A percentile compares a stretch with the other conserved stretches of the same genome.
phyloP scores from a whole-genome alignment of 176 grass and related monocot genomes.

The Oryza meyeriana region DNA sequence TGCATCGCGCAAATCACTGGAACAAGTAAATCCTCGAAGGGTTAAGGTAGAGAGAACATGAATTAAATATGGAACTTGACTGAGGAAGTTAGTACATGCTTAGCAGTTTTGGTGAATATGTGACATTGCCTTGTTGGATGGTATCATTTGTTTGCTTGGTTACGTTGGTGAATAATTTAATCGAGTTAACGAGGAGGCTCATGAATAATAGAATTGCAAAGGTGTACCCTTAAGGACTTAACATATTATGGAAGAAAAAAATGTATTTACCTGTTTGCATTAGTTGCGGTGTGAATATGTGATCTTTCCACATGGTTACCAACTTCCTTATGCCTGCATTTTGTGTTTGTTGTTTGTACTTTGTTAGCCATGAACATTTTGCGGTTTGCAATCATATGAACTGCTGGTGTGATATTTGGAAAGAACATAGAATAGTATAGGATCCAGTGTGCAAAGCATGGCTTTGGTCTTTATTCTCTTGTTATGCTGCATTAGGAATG shows the following conservation, averaged over 20 bases:
- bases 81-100: neutral
- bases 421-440: neutral
- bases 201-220: neutral
- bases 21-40: neutral
- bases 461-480: slow-evolving; percentile 22
- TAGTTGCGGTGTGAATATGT: neutral
- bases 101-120: no score
- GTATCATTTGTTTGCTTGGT: neutral
- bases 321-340: neutral
- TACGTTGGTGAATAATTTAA: neutral
- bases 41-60: neutral
- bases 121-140: neutral
- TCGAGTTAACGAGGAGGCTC: neutral
- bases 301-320: neutral
- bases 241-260: neutral
- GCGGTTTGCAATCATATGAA: neutral
- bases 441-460: neutral
- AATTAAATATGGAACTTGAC: neutral
- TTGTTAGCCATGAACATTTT: neutral
- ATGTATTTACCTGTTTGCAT: neutral
- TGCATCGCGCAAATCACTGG: neutral
- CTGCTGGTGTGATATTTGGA: neutral
- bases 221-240: neutral
- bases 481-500: slow-evolving; percentile 57
- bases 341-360: neutral